Percentiles rank a stretch among this genome's conserved stretches.
These are phyloP conservation scores for Euphrasia arctica DNA, from an alignment of 305 asterid species.

Conservation along the genomic window DNA sequence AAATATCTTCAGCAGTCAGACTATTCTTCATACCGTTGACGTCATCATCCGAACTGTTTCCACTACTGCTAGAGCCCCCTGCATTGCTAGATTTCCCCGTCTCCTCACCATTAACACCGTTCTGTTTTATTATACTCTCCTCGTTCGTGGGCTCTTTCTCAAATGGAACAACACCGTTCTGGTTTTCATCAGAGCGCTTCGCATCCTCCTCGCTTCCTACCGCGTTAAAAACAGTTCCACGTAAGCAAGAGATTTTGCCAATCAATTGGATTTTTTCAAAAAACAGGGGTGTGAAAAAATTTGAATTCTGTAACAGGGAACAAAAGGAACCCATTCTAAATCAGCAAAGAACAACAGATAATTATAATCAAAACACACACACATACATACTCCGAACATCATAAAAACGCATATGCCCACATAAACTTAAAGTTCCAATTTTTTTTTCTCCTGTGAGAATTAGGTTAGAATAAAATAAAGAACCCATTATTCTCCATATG, in stretches of 20 bases:
- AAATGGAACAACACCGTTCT: background rate
- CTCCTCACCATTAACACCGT: conserved; percentile 8
- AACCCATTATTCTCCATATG: background rate
- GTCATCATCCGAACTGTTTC: conserved; percentile 45
- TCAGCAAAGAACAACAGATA: background rate
- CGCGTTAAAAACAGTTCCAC: conserved; percentile 6
- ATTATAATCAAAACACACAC: background rate
- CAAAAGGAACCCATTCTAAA: background rate
- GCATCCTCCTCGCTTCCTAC: conserved; percentile 35
- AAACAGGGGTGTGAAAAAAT: too few species aligned
- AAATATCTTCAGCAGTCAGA: conserved; percentile 18
- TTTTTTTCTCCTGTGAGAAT: background rate
- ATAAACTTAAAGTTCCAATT: conserved; percentile 28
- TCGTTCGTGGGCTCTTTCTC: conserved; percentile 27
- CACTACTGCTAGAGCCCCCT: conserved; percentile 30
- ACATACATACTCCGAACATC: conserved; percentile 27
- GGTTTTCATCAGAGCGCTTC: conserved; percentile 32
- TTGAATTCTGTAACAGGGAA: background rate
- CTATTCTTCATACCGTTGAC: conserved; percentile 23
- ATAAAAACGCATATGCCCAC: background rate
- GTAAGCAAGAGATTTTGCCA: too few species aligned
- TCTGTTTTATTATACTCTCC: conserved; percentile 10
- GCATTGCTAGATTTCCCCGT: conserved; percentile 29
- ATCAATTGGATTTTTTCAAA: too few species aligned
- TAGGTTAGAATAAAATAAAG: conserved; percentile 21